Percentiles rank a stretch among this genome's conserved stretches.
phyloP scores from a whole-genome alignment of 2,329 filamentous ascomycete species.

The Xylariomycetidae sp. region DNA sequence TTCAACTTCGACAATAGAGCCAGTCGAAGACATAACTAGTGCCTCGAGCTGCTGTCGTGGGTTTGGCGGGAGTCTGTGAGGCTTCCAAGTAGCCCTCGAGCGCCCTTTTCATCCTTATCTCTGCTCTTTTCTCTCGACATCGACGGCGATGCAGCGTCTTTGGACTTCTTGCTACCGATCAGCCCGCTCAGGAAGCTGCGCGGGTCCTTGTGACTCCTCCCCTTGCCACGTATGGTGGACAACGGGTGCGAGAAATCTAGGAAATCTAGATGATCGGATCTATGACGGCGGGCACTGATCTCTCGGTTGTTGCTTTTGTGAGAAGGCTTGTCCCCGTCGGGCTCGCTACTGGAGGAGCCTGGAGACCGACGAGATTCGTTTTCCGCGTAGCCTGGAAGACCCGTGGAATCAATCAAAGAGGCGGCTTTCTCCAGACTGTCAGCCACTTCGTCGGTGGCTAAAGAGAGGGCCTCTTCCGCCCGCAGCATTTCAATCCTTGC shows the following conservation, averaged over 20 bases:
- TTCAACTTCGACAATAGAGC: slow-evolving; percentile 1
- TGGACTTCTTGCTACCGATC: slow-evolving; percentile 30
- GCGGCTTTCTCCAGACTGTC: slow-evolving; percentile 43
- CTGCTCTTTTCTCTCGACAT: slow-evolving; percentile 23
- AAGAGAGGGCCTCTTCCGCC: slow-evolving; percentile 29
- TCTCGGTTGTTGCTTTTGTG: slow-evolving; percentile 16
- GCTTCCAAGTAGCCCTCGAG: slow-evolving; percentile 20
- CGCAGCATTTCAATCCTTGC: slow-evolving; percentile 42
- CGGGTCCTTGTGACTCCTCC: slow-evolving; percentile 28
- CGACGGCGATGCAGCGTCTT: slow-evolving; percentile 12
- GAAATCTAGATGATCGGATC: slow-evolving; percentile 26
- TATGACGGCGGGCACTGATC: slow-evolving; percentile 20
- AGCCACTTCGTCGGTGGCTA: slow-evolving; percentile 30
- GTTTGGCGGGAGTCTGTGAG: slow-evolving; percentile 25
- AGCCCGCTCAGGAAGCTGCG: slow-evolving; percentile 37
- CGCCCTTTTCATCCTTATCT: slow-evolving; percentile 24
- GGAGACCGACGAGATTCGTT: slow-evolving; percentile 33
- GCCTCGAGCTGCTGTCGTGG: slow-evolving; percentile 25
- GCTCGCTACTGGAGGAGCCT: slow-evolving; percentile 47
- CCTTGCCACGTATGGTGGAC: slow-evolving; percentile 31
- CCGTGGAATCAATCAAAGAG: slow-evolving; percentile 31
- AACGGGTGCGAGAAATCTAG: slow-evolving; percentile 25
- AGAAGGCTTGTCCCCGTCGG: slow-evolving; percentile 22
- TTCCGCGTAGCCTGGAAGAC: slow-evolving; percentile 34
- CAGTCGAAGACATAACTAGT: slow-evolving; percentile 24